These are phyloP conservation scores for Penicillium herquei DNA, from an alignment of 495 filamentous ascomycete species.

Conservation along the genomic window DNA sequence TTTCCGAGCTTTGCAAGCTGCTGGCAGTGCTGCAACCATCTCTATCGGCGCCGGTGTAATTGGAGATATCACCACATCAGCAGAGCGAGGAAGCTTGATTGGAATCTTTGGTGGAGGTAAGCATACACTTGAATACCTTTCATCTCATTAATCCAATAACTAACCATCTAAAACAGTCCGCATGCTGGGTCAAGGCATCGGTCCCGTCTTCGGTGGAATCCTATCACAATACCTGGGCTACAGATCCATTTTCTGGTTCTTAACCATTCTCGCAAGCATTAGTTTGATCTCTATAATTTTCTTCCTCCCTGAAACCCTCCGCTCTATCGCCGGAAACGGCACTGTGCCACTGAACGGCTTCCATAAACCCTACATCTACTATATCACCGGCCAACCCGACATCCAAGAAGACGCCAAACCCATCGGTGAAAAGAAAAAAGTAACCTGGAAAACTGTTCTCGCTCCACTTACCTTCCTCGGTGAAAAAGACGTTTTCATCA, in stretches of 20 bases:
- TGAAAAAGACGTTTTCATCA: slow-evolving; percentile 47
- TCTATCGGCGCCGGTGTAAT: slow-evolving; percentile 45
- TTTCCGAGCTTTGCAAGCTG: slow-evolving; percentile 62
- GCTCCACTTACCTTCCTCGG: slow-evolving; percentile 38
- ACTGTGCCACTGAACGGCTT: slow-evolving; percentile 35
- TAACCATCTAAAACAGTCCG: slow-evolving; percentile 23
- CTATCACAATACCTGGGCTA: slow-evolving; percentile 65
- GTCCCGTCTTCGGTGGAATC: slow-evolving; percentile 65
- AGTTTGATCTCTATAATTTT: slow-evolving; percentile 51
- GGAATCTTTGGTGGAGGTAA: slow-evolving; percentile 41
- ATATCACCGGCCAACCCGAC: slow-evolving; percentile 30
- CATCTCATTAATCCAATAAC: neutral
- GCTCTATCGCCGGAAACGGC: slow-evolving; percentile 72
- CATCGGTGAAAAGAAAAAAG: slow-evolving; percentile 23
- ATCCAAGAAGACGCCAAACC: slow-evolving; percentile 17
- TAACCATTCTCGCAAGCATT: slow-evolving; percentile 54
- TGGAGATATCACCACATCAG: slow-evolving; percentile 38
- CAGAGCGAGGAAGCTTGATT: slow-evolving; percentile 38
- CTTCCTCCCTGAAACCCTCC: slow-evolving; percentile 67
- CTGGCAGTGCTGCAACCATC: slow-evolving; percentile 55
- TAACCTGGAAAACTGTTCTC: slow-evolving; percentile 34
- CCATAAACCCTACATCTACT: slow-evolving; percentile 40
- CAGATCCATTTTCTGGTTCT: slow-evolving; percentile 72
- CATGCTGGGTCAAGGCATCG: slow-evolving; percentile 54
- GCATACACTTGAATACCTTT: neutral